Percentiles rank a stretch among this genome's conserved stretches.
Evolutionary conservation across 2,329 filamentous ascomycete genomes (phyloP).

Genomic region (Phialophora chinensis): DNA sequence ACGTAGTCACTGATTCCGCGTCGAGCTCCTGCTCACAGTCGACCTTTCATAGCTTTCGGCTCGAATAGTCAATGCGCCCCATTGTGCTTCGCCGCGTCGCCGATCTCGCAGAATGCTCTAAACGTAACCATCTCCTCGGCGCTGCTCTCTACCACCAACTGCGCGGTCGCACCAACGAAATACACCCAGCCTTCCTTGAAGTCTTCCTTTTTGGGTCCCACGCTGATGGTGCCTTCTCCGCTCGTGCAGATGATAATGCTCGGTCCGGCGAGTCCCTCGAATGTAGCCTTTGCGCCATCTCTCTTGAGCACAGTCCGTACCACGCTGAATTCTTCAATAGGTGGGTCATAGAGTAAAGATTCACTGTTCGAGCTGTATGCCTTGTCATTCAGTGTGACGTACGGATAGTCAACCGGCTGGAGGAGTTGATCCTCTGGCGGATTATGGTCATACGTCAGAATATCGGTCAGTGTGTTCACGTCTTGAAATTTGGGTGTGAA

Average conservation of each 20-base stretch:
- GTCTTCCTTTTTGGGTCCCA: slow-evolving; percentile 80
- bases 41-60: neutral
- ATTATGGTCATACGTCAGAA: slow-evolving; percentile 94
- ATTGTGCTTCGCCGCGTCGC: slow-evolving; percentile 45
- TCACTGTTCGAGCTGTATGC: slow-evolving; percentile 80
- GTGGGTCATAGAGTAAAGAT: slow-evolving; percentile 83
- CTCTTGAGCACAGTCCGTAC: slow-evolving; percentile 76
- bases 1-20: neutral
- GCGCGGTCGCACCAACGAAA: slow-evolving; percentile 87
- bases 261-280: slow-evolving; percentile 84
- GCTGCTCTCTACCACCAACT: slow-evolving; percentile 75
- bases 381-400: slow-evolving; percentile 77
- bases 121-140: slow-evolving; percentile 80
- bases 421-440: slow-evolving; percentile 97
- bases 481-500: slow-evolving; percentile 99
- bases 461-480: slow-evolving; percentile 81
- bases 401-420: slow-evolving; percentile 81
- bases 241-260: slow-evolving; percentile 91
- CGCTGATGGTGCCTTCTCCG: slow-evolving; percentile 81
- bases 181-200: slow-evolving; percentile 76
- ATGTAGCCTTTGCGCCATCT: slow-evolving; percentile 78
- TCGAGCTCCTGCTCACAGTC: neutral
- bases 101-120: slow-evolving; percentile 91
- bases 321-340: slow-evolving; percentile 95
- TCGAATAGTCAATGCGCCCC: slow-evolving; percentile 36